Evolutionary conservation across 2,329 filamentous ascomycete species (phyloP), one percentile per base, ranked within the genome.

Genomic region (Neobulgaria alba): DNA sequence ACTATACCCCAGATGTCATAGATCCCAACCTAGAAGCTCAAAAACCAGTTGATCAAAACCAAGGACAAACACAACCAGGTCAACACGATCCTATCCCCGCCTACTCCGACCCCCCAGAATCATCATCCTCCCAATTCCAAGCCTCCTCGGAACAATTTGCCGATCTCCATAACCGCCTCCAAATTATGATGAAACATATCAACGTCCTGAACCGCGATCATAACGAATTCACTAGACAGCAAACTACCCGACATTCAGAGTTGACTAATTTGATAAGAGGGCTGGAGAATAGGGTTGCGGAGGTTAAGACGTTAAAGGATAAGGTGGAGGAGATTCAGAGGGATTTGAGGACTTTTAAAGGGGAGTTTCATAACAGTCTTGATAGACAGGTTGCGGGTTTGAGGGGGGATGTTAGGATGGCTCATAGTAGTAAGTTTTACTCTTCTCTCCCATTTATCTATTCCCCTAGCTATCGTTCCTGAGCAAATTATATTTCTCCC

Each of bases 141-240:
- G 67, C 55, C 54, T 62, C 68, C 2, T 64, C 67, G 29, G 63
- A 69, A 40, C 87, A 95, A 61, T 90, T 95, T 58, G 72, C 73
- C 23, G 89, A 95, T 59, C 72, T 96, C 10, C 83, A 94, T 67
- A 83, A 83, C 66, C 83, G 88, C 21, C 67, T 96, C 14, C 86
- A 89, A 61, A 71, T 68, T 52, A 69, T 86, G 43, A 78, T 77
- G 61, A 79, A 86, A 62, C 79, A 83, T 55, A 65, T 87, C 31
- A 69, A 71, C 15, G 72, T 71, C 51, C 67, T 86, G 42, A 78
- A 77, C 61, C 71, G 70, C 31, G 65, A 76, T 41, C 62, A 82
- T 30, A 66, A 71, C 9, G 61, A 67, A 29, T 62, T 75, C 41
- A 64, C 70, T 36, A 64, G 66, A 42, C 61, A 72, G 29, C 64